Base-by-base conservation (phyloP, 345 rosid species). In the Lenwebbia sp. region DNA sequence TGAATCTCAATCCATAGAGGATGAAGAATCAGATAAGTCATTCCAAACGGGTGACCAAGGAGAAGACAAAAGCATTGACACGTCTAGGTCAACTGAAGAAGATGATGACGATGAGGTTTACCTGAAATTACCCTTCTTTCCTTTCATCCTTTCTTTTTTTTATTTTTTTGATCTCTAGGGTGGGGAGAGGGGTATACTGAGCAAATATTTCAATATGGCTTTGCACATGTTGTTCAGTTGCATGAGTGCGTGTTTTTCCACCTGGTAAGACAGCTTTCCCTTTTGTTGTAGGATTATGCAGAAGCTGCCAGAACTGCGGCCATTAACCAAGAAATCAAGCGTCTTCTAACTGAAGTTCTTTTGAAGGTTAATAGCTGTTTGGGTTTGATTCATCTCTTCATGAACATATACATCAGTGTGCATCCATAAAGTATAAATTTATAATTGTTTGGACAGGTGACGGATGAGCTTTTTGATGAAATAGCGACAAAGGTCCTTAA, bases 381-480 rank as follows among this genome's bases (percentile, higher is more conserved):
- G 88, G 87, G 84, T 83, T 85, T 89, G 58, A n/a, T 82, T 84
- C 54, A 87, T 85, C 30, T 88, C 55, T 85, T 52, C 37, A 54
- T 55, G 60, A 85, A 30, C 57, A 56, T 65, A 37, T 70, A 70
- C 81, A 70, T 70, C 81, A 70, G 81, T 37, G 37, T 37, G 40
- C 47, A 21, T 65, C 19, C 8, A 37, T 70, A 22, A 70, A 19
- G 25, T 19, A 37, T 53, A 10, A 25, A 28, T n/a, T 83, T 21
- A 40, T 40, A 51, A 28, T 84, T 82, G 83, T 88, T 87, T 89
- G 88, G 88, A 84, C 90, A 97, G 99, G 99, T 98, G 85, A 98
- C 99, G 58, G 96, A 98, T 91, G 98, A 94, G 88, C 90, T 98
- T 54, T 96, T 95, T 91, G 96, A 91, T 92, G 99, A 98, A 93